These are phyloP conservation scores for Aechmea fasciata DNA, from an alignment of 176 grass and related monocot species.

Conservation along the genomic window DNA sequence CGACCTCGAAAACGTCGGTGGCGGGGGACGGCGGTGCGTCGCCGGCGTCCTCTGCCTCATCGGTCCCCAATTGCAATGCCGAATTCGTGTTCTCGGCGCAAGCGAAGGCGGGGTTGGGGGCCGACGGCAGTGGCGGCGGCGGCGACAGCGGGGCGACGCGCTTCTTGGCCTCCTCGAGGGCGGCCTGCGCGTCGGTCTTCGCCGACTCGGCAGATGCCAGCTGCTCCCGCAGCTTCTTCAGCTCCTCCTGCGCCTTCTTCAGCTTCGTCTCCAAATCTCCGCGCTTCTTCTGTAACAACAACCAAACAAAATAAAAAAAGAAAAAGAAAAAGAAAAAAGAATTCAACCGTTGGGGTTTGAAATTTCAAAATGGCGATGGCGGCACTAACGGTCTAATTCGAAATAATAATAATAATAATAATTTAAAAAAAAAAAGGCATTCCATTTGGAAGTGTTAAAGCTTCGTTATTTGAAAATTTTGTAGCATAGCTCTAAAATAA, in stretches of 20 bases:
- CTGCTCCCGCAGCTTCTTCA: slow-evolving; percentile 50
- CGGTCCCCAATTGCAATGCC: not conserved
- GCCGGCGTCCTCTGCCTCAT: slow-evolving; percentile 17
- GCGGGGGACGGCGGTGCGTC: slow-evolving; percentile 24
- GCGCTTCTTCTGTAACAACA: slow-evolving; percentile 45
- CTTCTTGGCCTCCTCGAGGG: slow-evolving; percentile 51
- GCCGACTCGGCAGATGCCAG: slow-evolving; percentile 42
- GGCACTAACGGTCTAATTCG: no score
- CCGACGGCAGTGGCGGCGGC: not conserved
- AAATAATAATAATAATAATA: no score
- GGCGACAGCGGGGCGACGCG: slow-evolving; percentile 15
- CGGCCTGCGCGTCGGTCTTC: slow-evolving; percentile 52
- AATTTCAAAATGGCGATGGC: no score
- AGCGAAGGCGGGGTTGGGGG: no score
- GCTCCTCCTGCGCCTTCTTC: slow-evolving; percentile 43
- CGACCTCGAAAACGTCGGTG: slow-evolving; percentile 66
- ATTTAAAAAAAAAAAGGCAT: no score
- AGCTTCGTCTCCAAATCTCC: slow-evolving; percentile 65
- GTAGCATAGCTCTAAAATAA: no score
- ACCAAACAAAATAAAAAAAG: not conserved
- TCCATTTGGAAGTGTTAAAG: no score
- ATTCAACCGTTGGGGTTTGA: not conserved
- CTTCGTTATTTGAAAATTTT: no score
- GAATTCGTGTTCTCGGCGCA: slow-evolving; percentile 3
- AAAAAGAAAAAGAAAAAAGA: not conserved